phyloP scores from a whole-genome alignment of 2,329 filamentous ascomycete species.

The Colletotrichum plurivorum region DNA sequence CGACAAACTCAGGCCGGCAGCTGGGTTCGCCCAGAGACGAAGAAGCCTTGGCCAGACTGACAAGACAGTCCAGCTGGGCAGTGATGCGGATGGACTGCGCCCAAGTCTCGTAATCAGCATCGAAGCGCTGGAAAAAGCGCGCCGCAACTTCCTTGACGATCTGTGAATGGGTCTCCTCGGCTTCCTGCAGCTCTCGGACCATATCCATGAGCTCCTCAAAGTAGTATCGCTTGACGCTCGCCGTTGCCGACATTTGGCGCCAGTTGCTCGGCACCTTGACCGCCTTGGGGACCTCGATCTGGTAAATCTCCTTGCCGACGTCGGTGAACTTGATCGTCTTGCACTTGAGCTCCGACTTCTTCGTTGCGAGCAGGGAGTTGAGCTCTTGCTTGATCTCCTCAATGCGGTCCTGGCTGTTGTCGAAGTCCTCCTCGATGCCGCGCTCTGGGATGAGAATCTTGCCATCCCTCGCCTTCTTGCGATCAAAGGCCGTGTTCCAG shows the following conservation, averaged over 20 bases:
- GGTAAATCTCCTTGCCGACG: constrained; percentile 97
- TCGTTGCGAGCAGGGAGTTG: constrained; percentile 77
- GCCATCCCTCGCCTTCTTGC: constrained; percentile 81
- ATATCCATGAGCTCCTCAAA: constrained; percentile 85
- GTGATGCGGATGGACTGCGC: constrained; percentile 90
- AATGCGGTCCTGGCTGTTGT: constrained; percentile 83
- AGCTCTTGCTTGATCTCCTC: constrained; percentile 82
- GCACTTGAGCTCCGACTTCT: constrained; percentile 81
- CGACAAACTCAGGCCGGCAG: constrained; percentile 90
- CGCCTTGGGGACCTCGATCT: constrained; percentile 89
- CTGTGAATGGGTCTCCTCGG: constrained; percentile 93
- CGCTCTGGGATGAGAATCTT: constrained; percentile 88
- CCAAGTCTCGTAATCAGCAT: constrained; percentile 88
- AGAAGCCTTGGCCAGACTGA: constrained; percentile 92
- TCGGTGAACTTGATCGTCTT: constrained; percentile 82
- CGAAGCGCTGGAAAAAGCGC: constrained; percentile 89
- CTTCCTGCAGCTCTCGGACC: constrained; percentile 91
- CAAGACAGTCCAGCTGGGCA: constrained; percentile 93
- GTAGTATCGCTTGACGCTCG: constrained; percentile 93
- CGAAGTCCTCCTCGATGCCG: constrained; percentile 93
- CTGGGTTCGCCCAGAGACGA: constrained; percentile 86
- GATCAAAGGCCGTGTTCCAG: constrained; percentile 95
- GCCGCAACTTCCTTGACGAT: constrained; percentile 88
- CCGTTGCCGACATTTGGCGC: constrained; percentile 97
- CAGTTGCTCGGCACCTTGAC: constrained; percentile 89